Conservation (phyloP, 805 yeast species). For the Lipomyces kockii region DNA sequence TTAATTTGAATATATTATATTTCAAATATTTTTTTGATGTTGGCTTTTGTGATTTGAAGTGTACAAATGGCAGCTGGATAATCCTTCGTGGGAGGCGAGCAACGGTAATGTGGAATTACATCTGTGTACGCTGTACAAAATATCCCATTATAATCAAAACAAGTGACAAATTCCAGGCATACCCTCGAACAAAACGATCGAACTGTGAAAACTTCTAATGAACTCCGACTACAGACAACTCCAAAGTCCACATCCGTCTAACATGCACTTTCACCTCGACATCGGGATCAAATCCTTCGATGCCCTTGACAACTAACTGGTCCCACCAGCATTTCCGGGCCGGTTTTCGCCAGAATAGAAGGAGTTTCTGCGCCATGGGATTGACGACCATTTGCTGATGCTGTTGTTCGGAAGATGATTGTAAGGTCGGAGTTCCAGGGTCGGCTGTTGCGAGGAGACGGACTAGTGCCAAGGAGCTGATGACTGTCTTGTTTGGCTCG, state of each 20-base stretch:
- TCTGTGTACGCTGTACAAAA: not conserved
- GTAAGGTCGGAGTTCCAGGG: not conserved
- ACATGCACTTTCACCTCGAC: slow-evolving; percentile 72
- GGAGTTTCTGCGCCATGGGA: slow-evolving; percentile 59
- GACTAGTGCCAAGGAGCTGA: slow-evolving; percentile 78
- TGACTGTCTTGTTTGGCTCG: slow-evolving; percentile 86
- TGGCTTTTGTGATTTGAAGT: too few species aligned
- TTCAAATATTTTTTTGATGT: too few species aligned
- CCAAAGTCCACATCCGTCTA: slow-evolving; percentile 96
- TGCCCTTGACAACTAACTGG: slow-evolving; percentile 46
- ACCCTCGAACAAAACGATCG: not conserved
- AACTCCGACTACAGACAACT: slow-evolving; percentile 85
- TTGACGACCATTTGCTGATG: slow-evolving; percentile 14
- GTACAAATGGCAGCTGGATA: too few species aligned
- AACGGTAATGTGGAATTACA: too few species aligned
- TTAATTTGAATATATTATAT: not conserved
- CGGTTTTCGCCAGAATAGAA: slow-evolving; percentile 95
- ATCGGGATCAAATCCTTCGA: slow-evolving; percentile 44
- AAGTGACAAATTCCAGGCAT: not conserved
- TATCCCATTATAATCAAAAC: not conserved
- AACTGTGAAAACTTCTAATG: slow-evolving; percentile 47
- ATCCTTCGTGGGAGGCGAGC: too few species aligned
- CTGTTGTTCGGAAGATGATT: not conserved
- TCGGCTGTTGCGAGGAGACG: slow-evolving; percentile 44
- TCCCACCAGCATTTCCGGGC: slow-evolving; percentile 99